phyloP scores from a whole-genome alignment of 2,329 filamentous ascomycete genomes.

The Stagonosporopsis vannaccii region DNA sequence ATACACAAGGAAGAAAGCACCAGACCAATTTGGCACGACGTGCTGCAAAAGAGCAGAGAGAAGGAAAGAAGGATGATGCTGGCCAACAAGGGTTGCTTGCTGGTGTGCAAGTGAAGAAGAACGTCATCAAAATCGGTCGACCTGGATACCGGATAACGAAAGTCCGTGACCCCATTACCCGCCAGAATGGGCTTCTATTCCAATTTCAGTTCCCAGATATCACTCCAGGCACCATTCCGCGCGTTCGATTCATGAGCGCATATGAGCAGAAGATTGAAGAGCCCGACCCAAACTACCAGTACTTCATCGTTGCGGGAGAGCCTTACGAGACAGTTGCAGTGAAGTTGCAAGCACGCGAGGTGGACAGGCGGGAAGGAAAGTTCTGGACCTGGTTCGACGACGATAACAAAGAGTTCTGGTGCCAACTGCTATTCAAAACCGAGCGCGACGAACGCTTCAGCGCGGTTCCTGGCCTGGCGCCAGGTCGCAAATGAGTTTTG shows the following conservation, averaged over 20 bases:
- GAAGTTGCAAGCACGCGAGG: conserved; percentile 91
- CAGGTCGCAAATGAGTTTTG: conserved; percentile 49
- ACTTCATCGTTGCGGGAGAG: conserved; percentile 92
- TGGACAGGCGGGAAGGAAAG: conserved; percentile 85
- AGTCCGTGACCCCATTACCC: conserved; percentile 84
- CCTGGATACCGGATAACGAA: conserved; percentile 99
- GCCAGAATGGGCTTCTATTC: conserved; percentile 91
- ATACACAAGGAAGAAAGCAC: conserved; percentile 98
- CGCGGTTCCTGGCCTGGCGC: conserved; percentile 70
- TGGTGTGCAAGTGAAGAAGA: conserved; percentile 70
- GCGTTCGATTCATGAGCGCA: conserved; percentile 96
- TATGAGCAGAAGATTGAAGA: conserved; percentile 97
- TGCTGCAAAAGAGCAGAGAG: conserved; percentile 92
- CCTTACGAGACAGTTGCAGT: conserved; percentile 98
- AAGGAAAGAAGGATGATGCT: conserved; percentile 75
- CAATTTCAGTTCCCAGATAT: conserved; percentile 97
- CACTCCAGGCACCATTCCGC: conserved; percentile 73
- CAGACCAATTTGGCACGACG: conserved; percentile 97
- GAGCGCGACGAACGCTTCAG: conserved; percentile 91
- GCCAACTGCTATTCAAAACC: conserved; percentile 98
- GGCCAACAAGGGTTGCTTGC: conserved; percentile 80
- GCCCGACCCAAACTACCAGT: conserved; percentile 90
- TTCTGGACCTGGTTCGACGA: conserved; percentile 97
- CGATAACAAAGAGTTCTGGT: conserved; percentile 96
- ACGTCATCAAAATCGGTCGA: conserved; percentile 91